These are phyloP conservation scores for Aspergillus sp. DNA, from an alignment of 2,329 filamentous ascomycete genomes.

Conservation along the genomic window DNA sequence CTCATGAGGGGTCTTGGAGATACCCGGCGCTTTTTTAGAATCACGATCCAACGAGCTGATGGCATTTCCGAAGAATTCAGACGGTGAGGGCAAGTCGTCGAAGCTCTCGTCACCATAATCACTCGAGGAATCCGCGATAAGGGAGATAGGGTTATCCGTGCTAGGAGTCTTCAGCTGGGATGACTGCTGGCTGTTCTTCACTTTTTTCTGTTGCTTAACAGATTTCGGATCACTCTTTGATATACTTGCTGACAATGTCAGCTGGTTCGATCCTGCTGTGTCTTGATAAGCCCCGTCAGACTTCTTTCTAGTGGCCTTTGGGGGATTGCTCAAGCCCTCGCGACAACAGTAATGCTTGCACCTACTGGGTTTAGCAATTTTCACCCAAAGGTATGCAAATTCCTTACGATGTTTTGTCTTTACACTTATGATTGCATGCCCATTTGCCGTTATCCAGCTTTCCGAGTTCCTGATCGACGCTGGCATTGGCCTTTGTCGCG, in stretches of 20 bases:
- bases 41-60: neutral
- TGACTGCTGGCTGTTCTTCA: neutral
- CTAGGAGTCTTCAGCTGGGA: neutral
- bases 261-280: conserved; percentile 27
- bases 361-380: conserved; percentile 26
- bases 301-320: conserved; percentile 40
- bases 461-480: conserved; percentile 40
- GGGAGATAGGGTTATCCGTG: conserved; percentile 9
- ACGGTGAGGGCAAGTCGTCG: conserved; percentile 41
- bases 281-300: conserved; percentile 16
- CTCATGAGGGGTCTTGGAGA: neutral
- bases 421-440: conserved; percentile 71
- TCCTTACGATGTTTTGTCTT: conserved; percentile 51
- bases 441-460: conserved; percentile 69
- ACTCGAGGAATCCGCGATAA: conserved; percentile 25
- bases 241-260: conserved; percentile 30
- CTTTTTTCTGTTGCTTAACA: conserved; percentile 1
- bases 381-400: conserved; percentile 14
- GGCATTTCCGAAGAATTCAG: conserved; percentile 21
- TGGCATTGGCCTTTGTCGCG: conserved; percentile 11
- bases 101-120: conserved; percentile 34
- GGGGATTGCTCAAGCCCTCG: conserved; percentile 67
- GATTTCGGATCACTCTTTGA: conserved; percentile 5
- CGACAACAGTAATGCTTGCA: conserved; percentile 75
- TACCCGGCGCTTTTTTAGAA: neutral